Evolutionary conservation across 2,329 filamentous ascomycete genomes (phyloP).

Genomic region (Elsinoe batatas): DNA sequence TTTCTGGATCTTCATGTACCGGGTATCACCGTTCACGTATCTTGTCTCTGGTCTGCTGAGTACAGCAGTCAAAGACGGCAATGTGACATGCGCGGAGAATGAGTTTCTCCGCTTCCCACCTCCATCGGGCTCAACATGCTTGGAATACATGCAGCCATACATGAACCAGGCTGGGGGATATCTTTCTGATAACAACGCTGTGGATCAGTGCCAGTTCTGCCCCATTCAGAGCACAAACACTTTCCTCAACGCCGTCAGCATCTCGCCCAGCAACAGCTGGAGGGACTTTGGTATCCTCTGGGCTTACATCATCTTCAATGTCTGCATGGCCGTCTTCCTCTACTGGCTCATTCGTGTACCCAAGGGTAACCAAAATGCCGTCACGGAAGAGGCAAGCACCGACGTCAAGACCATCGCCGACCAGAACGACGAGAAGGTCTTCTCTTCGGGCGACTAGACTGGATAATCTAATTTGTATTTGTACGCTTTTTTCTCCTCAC

Average conservation of each 20-base stretch:
- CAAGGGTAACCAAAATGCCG: conserved; percentile 30
- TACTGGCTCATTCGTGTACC: conserved; percentile 49
- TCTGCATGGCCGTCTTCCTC: conserved; percentile 38
- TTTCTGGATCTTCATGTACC: conserved; percentile 80
- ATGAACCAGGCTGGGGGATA: conserved; percentile 28
- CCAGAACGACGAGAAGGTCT: conserved; percentile 13
- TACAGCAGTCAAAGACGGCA: conserved; percentile 56
- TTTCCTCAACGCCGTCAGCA: conserved; percentile 34
- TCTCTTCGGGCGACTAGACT: conserved; percentile 13
- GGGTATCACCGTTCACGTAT: conserved; percentile 74
- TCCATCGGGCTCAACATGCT: conserved; percentile 36
- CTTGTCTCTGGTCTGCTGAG: conserved; percentile 63
- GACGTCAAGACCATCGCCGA: conserved; percentile 91
- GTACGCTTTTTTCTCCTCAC: neutral
- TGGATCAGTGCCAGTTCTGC: conserved; percentile 32
- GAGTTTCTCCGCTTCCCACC: conserved; percentile 62
- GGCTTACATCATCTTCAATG: conserved; percentile 44
- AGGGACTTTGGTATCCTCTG: conserved; percentile 47
- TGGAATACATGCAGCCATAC: conserved; percentile 30
- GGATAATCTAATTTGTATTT: neutral
- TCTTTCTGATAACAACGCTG: conserved; percentile 26
- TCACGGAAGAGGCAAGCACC: conserved; percentile 67
- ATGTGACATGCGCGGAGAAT: conserved; percentile 56
- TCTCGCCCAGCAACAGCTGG: conserved; percentile 39
- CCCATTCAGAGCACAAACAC: conserved; percentile 33